Conservation (phyloP, 2,329 filamentous ascomycete species). For the Neonectria ditissima region DNA sequence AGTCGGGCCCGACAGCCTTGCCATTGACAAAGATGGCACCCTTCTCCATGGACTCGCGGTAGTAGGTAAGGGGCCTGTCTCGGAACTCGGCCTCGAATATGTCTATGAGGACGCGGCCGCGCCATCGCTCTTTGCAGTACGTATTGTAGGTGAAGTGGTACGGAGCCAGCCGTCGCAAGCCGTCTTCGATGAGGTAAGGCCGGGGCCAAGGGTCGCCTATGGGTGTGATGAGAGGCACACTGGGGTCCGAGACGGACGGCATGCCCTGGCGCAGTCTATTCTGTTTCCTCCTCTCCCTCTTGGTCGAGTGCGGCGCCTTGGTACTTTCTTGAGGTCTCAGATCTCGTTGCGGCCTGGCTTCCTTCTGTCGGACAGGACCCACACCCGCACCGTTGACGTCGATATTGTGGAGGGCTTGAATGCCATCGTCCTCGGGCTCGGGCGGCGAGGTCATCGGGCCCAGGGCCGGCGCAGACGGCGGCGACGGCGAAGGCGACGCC, state of each 20-base stretch:
- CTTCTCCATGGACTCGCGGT: constrained; percentile 82
- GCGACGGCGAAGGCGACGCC: constrained; percentile 25
- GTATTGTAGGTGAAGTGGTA: constrained; percentile 97
- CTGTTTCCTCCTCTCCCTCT: constrained; percentile 28
- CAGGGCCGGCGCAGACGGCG: not conserved
- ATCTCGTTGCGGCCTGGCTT: not conserved
- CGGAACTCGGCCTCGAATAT: constrained; percentile 94
- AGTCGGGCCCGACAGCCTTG: constrained; percentile 73
- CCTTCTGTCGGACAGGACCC: not conserved
- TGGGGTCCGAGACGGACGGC: constrained; percentile 35
- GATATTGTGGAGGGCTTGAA: constrained; percentile 34
- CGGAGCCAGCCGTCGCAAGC: constrained; percentile 83
- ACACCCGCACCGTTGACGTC: constrained; percentile 26
- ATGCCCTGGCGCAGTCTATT: constrained; percentile 24
- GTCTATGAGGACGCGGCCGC: constrained; percentile 82
- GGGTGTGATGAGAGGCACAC: constrained; percentile 48
- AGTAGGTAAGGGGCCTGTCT: constrained; percentile 88
- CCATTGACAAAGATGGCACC: constrained; percentile 87
- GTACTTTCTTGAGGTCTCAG: constrained; percentile 22
- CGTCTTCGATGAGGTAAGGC: constrained; percentile 87
- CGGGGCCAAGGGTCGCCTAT: constrained; percentile 60
- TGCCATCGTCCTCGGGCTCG: constrained; percentile 31
- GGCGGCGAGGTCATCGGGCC: constrained; percentile 25
- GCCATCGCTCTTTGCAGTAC: constrained; percentile 93
- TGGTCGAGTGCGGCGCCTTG: not conserved